phyloP scores from a whole-genome alignment of 1,139 yeast genomes.

The Suzukiozyma palmioleophila region DNA sequence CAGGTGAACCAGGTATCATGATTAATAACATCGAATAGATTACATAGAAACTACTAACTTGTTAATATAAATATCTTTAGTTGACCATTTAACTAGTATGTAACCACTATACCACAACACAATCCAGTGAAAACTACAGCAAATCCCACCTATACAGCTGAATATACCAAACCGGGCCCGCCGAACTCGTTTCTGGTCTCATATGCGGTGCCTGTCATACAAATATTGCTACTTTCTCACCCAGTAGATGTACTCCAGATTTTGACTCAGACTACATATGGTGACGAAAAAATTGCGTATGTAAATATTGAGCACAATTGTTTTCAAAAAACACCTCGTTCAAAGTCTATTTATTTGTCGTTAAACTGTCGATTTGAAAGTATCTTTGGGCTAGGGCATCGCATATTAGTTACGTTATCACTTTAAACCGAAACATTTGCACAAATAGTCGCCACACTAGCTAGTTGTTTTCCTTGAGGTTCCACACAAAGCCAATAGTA shows the following conservation, averaged over 20 bases:
- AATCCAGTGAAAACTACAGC: background rate
- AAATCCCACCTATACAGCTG: background rate
- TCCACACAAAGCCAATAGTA: no score
- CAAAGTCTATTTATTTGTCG: background rate
- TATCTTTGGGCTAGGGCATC: background rate
- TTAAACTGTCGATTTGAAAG: background rate
- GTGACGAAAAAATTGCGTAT: background rate
- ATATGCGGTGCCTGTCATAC: background rate
- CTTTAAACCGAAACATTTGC: background rate
- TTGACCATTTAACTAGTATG: no score
- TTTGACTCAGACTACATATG: background rate
- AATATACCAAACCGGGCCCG: background rate
- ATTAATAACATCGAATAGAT: slow-evolving; percentile 50
- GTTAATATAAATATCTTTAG: no score
- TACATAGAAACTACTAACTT: background rate
- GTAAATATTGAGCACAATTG: background rate
- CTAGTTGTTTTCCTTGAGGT: background rate
- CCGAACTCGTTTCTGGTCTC: background rate
- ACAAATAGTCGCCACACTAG: background rate
- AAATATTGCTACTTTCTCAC: background rate
- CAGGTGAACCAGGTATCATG: slow-evolving; percentile 89
- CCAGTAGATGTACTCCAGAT: background rate
- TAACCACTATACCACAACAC: no score
- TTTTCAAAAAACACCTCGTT: background rate
- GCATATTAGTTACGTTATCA: background rate